phyloP scores from a whole-genome alignment of 1,139 yeast species.

The Zygosaccharomyces sapae region DNA sequence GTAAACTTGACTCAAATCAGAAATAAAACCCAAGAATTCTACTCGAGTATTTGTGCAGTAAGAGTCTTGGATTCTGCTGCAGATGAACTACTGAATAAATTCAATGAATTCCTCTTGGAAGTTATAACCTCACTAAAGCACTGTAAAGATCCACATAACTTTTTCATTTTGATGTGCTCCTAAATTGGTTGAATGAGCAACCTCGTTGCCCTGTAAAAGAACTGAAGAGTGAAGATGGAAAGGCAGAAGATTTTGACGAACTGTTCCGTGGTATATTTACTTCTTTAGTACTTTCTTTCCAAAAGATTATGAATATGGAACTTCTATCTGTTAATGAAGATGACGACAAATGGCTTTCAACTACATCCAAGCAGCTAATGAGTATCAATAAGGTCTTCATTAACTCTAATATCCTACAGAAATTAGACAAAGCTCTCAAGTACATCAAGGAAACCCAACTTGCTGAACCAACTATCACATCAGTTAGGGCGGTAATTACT shows the following conservation, averaged over 20 bases:
- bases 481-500: conserved; percentile 43
- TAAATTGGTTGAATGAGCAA: conserved; percentile 38
- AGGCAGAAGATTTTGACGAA: conserved; percentile 45
- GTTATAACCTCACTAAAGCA: conserved; percentile 24
- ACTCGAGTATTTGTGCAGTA: conserved; percentile 11
- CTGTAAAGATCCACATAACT: conserved; percentile 38
- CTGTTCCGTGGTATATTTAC: conserved; percentile 52
- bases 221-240: conserved; percentile 8
- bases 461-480: conserved; percentile 34
- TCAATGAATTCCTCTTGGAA: conserved; percentile 21
- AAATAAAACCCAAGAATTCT: conserved; percentile 15
- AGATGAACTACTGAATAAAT: conserved; percentile 26
- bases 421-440: conserved; percentile 38
- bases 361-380: conserved; percentile 45
- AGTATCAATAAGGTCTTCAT: conserved; percentile 41
- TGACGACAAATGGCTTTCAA: conserved; percentile 61
- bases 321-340: conserved; percentile 43
- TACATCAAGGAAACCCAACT: conserved; percentile 38
- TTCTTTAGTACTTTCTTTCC: conserved; percentile 63
- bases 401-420: conserved; percentile 29
- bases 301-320: conserved; percentile 45
- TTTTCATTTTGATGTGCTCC: conserved; percentile 47
- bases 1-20: conserved; percentile 22
- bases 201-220: not conserved
- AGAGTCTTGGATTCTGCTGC: conserved; percentile 22